These are phyloP conservation scores for Xylaria sp. DNA, from an alignment of 2,329 filamentous ascomycete genomes.

Conservation along the genomic window DNA sequence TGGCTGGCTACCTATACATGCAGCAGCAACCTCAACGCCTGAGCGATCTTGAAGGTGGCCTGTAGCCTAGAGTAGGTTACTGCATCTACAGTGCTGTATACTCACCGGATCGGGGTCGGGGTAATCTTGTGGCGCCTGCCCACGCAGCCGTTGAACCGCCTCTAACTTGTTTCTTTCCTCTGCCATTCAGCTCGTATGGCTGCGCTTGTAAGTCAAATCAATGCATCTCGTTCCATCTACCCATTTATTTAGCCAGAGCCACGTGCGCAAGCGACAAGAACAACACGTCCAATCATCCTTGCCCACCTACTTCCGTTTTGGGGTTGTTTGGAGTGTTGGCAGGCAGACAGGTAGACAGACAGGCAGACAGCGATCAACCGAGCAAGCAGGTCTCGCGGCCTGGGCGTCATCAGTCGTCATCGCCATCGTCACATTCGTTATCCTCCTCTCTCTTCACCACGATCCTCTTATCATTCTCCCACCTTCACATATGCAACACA, in stretches of 20 bases:
- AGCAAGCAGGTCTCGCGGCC: conserved; percentile 11
- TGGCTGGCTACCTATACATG: neutral
- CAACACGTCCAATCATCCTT: conserved; percentile 1
- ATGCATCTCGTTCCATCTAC: neutral
- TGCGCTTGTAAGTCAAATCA: conserved; percentile 50
- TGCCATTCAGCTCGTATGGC: conserved; percentile 42
- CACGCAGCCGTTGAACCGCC: neutral
- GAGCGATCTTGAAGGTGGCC: neutral
- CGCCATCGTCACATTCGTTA: neutral
- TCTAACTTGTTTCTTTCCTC: conserved; percentile 4
- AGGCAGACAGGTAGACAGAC: neutral
- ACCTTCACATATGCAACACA: neutral
- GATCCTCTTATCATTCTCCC: neutral
- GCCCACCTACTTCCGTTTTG: neutral
- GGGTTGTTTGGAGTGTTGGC: neutral
- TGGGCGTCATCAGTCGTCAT: conserved; percentile 24
- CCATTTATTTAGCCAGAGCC: neutral
- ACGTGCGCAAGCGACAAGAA: neutral
- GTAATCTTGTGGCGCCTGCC: conserved; percentile 7
- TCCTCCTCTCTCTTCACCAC: neutral
- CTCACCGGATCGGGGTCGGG: neutral
- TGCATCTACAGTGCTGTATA: too few species aligned
- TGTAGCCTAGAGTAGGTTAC: neutral
- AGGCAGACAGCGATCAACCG: neutral
- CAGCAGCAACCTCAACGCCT: neutral